Evolutionary conservation across 2,329 filamentous ascomycete species (phyloP), one percentile per base, ranked within the genome.

Genomic region (Paraphoma sp.): DNA sequence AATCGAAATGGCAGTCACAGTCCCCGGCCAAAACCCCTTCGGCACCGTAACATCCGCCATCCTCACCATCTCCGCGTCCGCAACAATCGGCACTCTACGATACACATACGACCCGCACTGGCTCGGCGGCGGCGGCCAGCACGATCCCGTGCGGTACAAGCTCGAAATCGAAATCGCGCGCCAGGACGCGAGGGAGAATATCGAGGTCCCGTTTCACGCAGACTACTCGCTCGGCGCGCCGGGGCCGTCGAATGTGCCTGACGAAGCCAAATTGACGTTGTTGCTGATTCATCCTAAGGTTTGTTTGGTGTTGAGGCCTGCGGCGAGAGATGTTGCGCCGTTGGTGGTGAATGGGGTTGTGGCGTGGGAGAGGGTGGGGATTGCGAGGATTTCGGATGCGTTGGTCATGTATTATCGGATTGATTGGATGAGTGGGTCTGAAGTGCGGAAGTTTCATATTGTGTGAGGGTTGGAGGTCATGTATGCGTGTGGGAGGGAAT

Each of bases 281-380:
- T 29, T 64, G 17, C 23, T 64, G 14, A 49, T 64, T 9, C 63
- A 66, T 50, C 59, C 56, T 7, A 38, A 57, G 33, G 51, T 66
- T 7, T 47, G 51, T 29, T 44, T 64, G 8, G 59, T 66, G 29
- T 16, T 66, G 48, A 45, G 48, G 14, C 31, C 17, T 8, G 49
- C 49, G 18, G 17, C 12, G 30, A 10, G 42, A 6, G 11, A 14
- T 16, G 29, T n/a, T 43, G 44, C 33, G 7, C 28, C 30, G 41
- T 41, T 10, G 29, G 12, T 38, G 38, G 45, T 36, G 33, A 51
- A 41, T 48, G 55, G 41, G 16, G 58, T 50, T 18, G 14, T 14
- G 28, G 45, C 30, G 14, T 64, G 59, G 57, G 48, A 63, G 40
- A 38, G 60, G 11, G 51, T 65, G 12, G 56, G 58, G 2, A 63